Percentiles rank a stretch among this genome's conserved stretches.
Conservation (phyloP, 306 rosid species). For the Cicer judaicum region DNA sequence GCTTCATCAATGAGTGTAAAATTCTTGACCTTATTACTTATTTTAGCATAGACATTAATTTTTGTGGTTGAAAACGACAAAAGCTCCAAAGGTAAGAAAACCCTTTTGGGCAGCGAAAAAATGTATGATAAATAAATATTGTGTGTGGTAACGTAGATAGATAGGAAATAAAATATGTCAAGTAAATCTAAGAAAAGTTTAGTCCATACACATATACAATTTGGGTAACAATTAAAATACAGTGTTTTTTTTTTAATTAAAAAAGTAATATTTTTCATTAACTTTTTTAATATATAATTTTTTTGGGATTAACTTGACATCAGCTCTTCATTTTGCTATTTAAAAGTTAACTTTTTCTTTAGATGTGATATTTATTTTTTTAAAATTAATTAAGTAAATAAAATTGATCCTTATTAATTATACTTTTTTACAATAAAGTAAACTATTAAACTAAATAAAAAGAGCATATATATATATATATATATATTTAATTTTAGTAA, state of each 20-base stretch:
- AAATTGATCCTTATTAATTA: background rate
- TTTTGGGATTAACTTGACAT: background rate
- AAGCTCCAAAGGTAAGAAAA: background rate
- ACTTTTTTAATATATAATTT: background rate
- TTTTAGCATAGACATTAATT: too few species aligned
- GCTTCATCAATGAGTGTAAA: too few species aligned
- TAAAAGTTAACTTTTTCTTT: background rate
- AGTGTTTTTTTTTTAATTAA: too few species aligned
- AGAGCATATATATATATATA: too few species aligned
- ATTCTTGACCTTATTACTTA: too few species aligned
- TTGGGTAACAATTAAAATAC: background rate
- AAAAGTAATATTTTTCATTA: background rate
- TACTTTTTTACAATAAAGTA: too few species aligned
- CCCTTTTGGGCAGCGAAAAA: conserved; percentile 3
- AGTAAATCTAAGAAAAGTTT: conserved; percentile 1
- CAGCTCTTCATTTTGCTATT: conserved; percentile 10
- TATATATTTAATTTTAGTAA: too few species aligned
- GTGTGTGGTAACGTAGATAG: too few species aligned
- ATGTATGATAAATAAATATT: background rate
- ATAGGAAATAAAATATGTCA: background rate
- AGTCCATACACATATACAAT: background rate
- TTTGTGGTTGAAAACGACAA: background rate
- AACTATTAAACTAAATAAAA: background rate
- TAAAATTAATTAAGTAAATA: background rate
- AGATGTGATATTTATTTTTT: background rate